A percentile compares a stretch with the other conserved stretches of the same genome.
These are phyloP conservation scores for Tetrapisispora taiwanensis DNA, from an alignment of 805 yeast species.

Conservation along the genomic window DNA sequence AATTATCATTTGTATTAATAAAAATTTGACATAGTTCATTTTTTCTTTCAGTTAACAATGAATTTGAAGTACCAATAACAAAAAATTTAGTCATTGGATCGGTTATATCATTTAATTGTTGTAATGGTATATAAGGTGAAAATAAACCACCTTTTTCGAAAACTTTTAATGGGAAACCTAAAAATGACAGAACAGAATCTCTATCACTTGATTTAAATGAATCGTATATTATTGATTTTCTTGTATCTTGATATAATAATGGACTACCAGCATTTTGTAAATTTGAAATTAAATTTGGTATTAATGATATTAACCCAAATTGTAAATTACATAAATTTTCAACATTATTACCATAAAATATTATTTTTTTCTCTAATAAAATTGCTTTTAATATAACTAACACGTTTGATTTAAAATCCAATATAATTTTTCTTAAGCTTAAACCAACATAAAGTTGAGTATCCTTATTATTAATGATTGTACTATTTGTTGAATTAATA, in stretches of 20 bases:
- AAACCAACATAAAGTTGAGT: conserved; percentile 55
- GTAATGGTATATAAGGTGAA: conserved; percentile 89
- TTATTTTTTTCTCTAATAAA: conserved; percentile 59
- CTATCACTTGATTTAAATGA: conserved; percentile 72
- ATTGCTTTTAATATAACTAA: conserved; percentile 67
- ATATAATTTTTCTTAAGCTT: conserved; percentile 54
- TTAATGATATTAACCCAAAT: conserved; percentile 69
- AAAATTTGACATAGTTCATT: conserved; percentile 55
- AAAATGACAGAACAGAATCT: conserved; percentile 60
- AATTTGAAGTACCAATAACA: conserved; percentile 81
- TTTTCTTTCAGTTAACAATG: conserved; percentile 60
- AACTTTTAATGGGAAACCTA: conserved; percentile 80
- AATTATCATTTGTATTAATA: conserved; percentile 50
- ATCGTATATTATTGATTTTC: conserved; percentile 45
- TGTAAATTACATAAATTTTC: conserved; percentile 75
- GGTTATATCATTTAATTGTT: conserved; percentile 69
- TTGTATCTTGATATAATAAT: conserved; percentile 42
- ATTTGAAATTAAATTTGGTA: conserved; percentile 69
- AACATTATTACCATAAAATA: conserved; percentile 72
- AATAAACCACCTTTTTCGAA: conserved; percentile 83
- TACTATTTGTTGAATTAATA: conserved; percentile 17
- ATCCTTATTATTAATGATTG: conserved; percentile 12
- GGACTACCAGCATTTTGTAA: conserved; percentile 79
- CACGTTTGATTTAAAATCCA: conserved; percentile 46
- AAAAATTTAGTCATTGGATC: conserved; percentile 50